These are phyloP conservation scores for Aureobasidium sp. DNA, from an alignment of 2,329 filamentous ascomycete genomes.

Conservation along the genomic window DNA sequence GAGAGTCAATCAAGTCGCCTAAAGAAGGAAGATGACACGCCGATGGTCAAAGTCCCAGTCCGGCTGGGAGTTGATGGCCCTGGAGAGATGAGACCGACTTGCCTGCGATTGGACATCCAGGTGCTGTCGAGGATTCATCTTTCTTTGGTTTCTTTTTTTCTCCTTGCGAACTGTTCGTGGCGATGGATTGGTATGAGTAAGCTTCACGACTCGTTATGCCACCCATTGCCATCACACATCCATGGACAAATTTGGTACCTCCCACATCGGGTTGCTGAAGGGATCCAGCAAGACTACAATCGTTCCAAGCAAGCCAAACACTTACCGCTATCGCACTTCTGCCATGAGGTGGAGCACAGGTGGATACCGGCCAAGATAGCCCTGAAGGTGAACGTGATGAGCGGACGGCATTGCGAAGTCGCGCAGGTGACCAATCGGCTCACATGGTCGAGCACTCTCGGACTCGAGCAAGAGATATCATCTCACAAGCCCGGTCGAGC, in stretches of 20 bases:
- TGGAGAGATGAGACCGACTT: background rate
- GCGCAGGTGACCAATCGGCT: constrained; percentile 13
- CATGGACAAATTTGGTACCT: background rate
- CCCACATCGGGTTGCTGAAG: too few relatives aligned
- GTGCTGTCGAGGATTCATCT: too few relatives aligned
- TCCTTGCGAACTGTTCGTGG: background rate
- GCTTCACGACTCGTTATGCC: background rate
- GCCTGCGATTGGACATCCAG: background rate
- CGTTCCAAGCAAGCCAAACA: background rate
- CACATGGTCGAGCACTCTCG: constrained; percentile 7
- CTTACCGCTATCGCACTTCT: background rate
- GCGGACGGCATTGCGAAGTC: constrained; percentile 4
- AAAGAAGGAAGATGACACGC: background rate
- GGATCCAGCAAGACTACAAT: background rate
- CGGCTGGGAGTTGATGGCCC: background rate
- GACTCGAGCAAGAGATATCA: constrained; percentile 8
- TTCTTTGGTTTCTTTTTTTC: too few relatives aligned
- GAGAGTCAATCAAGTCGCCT: background rate
- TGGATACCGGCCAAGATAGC: constrained; percentile 1
- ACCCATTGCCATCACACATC: background rate
- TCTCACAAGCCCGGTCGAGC: background rate
- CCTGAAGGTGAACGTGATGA: constrained; percentile 10
- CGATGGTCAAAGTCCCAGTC: background rate
- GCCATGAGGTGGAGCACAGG: constrained; percentile 6
- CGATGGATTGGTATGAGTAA: background rate